Conservation (phyloP, 306 rosid species). For the Trifolium repens region DNA sequence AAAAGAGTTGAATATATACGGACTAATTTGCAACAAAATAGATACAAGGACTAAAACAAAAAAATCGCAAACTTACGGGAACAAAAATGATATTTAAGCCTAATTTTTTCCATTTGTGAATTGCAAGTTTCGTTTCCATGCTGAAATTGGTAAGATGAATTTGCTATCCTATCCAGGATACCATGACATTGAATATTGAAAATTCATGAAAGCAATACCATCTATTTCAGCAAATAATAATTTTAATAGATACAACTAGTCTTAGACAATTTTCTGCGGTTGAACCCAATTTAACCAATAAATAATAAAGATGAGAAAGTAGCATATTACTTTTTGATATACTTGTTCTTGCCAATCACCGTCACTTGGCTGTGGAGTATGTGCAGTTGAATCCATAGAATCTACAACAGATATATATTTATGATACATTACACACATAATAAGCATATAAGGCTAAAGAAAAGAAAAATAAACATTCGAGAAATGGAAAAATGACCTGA, state of each 20-base stretch:
- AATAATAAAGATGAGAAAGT: slow-evolving; percentile 22
- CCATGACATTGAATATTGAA: slow-evolving; percentile 15
- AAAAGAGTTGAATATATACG: too few species aligned
- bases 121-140: slow-evolving; percentile 32
- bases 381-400: slow-evolving; percentile 92
- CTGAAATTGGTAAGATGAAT: slow-evolving; percentile 12
- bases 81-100: too few species aligned
- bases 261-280: slow-evolving; percentile 20
- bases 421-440: slow-evolving; percentile 5
- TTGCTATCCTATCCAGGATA: slow-evolving; percentile 9
- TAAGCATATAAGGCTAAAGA: slow-evolving; percentile 35
- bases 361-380: slow-evolving; percentile 75
- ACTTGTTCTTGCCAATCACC: slow-evolving; percentile 91
- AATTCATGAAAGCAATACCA: slow-evolving; percentile 27
- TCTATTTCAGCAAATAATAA: slow-evolving; percentile 18
- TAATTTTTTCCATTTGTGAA: slow-evolving; percentile 8
- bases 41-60: too few species aligned
- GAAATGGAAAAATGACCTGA: slow-evolving; percentile 11
- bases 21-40: too few species aligned
- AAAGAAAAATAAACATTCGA: slow-evolving; percentile 3
- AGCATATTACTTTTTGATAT: slow-evolving; percentile 71
- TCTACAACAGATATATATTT: slow-evolving; percentile 52
- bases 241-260: slow-evolving; percentile 10
- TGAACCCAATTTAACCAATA: slow-evolving; percentile 17
- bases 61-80: too few species aligned